phyloP scores from a whole-genome alignment of 2,329 filamentous ascomycete species.

The Exutisphaerella laricina region DNA sequence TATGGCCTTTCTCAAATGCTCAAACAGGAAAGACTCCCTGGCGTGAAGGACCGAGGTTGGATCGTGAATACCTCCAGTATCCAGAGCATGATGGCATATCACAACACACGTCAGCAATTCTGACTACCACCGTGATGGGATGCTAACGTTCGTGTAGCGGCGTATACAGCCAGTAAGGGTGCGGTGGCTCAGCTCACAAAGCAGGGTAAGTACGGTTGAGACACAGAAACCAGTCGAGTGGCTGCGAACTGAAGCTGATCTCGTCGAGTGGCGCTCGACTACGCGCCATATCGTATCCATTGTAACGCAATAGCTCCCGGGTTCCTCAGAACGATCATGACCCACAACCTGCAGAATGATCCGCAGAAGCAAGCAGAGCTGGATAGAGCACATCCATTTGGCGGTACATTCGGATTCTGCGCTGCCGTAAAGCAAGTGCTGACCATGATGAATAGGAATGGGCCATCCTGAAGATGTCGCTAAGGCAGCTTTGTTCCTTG shows the following conservation, averaged over 20 bases:
- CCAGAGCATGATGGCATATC: slow-evolving; percentile 32
- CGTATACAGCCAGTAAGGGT: slow-evolving; percentile 46
- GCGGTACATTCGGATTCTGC: slow-evolving; percentile 19
- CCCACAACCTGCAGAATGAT: slow-evolving; percentile 35
- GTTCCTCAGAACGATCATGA: slow-evolving; percentile 35
- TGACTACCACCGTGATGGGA: no score
- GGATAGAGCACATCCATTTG: slow-evolving; percentile 32
- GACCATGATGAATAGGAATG: slow-evolving; percentile 19
- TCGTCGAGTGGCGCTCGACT: slow-evolving; percentile 29
- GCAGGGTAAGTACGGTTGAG: slow-evolving; percentile 15
- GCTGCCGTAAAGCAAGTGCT: background rate
- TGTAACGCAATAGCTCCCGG: slow-evolving; percentile 42
- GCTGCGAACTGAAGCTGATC: background rate
- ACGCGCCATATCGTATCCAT: slow-evolving; percentile 36
- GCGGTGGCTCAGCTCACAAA: slow-evolving; percentile 45
- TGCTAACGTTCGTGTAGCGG: no score
- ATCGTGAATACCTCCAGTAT: slow-evolving; percentile 37
- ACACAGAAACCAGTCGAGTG: no score
- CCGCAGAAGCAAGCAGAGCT: slow-evolving; percentile 23
- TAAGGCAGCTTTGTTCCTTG: slow-evolving; percentile 41
- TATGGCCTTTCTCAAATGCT: slow-evolving; percentile 36
- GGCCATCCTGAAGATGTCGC: slow-evolving; percentile 37
- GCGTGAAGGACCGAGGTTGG: slow-evolving; percentile 32
- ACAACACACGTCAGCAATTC: slow-evolving; percentile 28
- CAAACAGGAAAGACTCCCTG: slow-evolving; percentile 30